Percentiles rank a stretch among this genome's conserved stretches.
These are phyloP conservation scores for Akanthomyces lecanii DNA, from an alignment of 2,329 filamentous ascomycete genomes.

Conservation along the genomic window DNA sequence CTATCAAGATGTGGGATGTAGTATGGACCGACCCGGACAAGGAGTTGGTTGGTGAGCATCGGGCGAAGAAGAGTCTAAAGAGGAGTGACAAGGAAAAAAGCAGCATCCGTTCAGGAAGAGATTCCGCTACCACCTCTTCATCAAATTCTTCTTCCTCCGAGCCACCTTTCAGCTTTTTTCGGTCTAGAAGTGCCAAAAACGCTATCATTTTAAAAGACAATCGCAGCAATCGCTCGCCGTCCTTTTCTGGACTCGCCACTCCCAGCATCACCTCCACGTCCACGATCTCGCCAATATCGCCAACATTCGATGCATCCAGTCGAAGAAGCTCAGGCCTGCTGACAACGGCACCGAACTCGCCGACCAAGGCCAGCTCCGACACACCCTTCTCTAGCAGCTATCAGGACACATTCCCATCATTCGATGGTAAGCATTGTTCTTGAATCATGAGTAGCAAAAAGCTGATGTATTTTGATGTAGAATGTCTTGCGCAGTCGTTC, in stretches of 20 bases:
- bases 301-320: constrained; percentile 24
- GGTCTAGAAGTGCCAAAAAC: constrained; percentile 20
- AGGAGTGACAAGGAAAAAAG: constrained; percentile 30
- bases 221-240: constrained; percentile 19
- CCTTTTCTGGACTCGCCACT: constrained; percentile 25
- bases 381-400: background rate
- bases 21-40: constrained; percentile 53
- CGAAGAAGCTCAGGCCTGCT: constrained; percentile 23
- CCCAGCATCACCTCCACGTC: constrained; percentile 27
- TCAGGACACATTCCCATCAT: constrained; percentile 6
- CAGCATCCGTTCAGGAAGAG: constrained; percentile 25
- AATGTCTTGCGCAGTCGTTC: constrained; percentile 13
- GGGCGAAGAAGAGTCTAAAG: constrained; percentile 40
- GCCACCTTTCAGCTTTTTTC: constrained; percentile 15
- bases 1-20: constrained; percentile 51
- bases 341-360: constrained; percentile 15
- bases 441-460: background rate
- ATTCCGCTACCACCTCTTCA: constrained; percentile 24
- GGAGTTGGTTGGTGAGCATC: constrained; percentile 50
- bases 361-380: constrained; percentile 5
- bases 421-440: constrained; percentile 6
- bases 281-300: constrained; percentile 25
- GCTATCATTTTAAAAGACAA: constrained; percentile 22
- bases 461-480: background rate
- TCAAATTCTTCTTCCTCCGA: constrained; percentile 20